Evolutionary conservation across 1,284 basidiomycete species (phyloP).

Genomic region (Boletus semigastroideus): DNA sequence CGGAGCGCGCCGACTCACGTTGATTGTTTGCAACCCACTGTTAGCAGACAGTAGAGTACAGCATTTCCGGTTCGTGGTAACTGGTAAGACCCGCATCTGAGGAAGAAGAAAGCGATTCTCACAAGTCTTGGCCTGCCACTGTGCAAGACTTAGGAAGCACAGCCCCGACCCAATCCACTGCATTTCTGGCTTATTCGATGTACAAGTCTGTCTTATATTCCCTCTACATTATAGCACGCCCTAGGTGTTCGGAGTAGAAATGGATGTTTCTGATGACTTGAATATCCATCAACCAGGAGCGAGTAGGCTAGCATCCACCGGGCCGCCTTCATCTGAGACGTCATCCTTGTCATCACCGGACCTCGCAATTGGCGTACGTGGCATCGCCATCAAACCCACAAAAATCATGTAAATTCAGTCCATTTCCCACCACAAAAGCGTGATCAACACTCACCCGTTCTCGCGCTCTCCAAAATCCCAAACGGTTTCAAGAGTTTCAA

Average conservation of each 20-base stretch:
- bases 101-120: no score
- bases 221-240: neutral
- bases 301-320: constrained; percentile 82
- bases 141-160: no score
- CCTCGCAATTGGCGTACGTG: constrained; percentile 81
- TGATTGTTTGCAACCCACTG: no score
- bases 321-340: constrained; percentile 46
- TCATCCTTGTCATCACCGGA: constrained; percentile 63
- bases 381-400: constrained; percentile 93
- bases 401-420: constrained; percentile 1
- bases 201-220: neutral
- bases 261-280: no score
- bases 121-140: no score
- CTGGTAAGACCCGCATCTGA: no score
- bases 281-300: constrained; percentile 73
- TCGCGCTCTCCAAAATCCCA: constrained; percentile 90
- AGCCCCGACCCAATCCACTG: no score
- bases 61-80: no score
- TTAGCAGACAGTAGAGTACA: no score
- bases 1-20: no score
- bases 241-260: neutral
- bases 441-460: constrained; percentile 69
- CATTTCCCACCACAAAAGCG: neutral
- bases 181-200: neutral
- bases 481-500: constrained; percentile 91